A percentile compares a stretch with the other conserved stretches of the same genome.
Conservation (phyloP, 2,329 filamentous ascomycete species). For the Trichoderma sp. region DNA sequence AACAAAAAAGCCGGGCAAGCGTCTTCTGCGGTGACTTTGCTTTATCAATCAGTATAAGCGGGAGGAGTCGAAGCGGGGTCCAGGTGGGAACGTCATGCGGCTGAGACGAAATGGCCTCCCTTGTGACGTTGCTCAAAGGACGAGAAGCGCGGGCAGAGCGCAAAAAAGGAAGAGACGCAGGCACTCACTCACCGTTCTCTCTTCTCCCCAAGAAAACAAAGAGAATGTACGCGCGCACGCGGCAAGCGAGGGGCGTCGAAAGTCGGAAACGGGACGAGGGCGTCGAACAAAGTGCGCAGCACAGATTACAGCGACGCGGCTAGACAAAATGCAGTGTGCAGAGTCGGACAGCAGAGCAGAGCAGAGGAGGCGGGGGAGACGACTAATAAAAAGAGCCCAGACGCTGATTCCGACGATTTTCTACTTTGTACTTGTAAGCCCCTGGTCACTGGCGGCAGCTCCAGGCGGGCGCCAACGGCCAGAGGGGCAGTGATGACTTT, state of each 20-base stretch:
- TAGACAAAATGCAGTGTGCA: not conserved
- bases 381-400: not conserved
- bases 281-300: not conserved
- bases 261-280: not conserved
- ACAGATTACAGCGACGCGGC: not conserved
- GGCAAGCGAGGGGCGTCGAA: conserved; percentile 1
- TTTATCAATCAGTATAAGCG: conserved; percentile 25
- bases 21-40: conserved; percentile 8
- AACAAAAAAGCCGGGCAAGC: conserved; percentile 14
- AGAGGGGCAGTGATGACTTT: conserved; percentile 27
- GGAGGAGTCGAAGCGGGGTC: conserved; percentile 27
- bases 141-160: not conserved
- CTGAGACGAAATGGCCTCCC: conserved; percentile 24
- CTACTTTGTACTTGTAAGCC: not conserved
- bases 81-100: conserved; percentile 28
- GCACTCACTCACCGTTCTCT: not conserved
- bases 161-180: not conserved
- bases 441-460: conserved; percentile 9
- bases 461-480: conserved; percentile 22
- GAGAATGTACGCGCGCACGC: not conserved
- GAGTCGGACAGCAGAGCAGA: not conserved
- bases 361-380: not conserved
- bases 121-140: conserved; percentile 17
- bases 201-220: not conserved
- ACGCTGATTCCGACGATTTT: conserved; percentile 25